phyloP scores from a whole-genome alignment of 2,329 filamentous ascomycete genomes.

The Cryoendolithus antarcticus region DNA sequence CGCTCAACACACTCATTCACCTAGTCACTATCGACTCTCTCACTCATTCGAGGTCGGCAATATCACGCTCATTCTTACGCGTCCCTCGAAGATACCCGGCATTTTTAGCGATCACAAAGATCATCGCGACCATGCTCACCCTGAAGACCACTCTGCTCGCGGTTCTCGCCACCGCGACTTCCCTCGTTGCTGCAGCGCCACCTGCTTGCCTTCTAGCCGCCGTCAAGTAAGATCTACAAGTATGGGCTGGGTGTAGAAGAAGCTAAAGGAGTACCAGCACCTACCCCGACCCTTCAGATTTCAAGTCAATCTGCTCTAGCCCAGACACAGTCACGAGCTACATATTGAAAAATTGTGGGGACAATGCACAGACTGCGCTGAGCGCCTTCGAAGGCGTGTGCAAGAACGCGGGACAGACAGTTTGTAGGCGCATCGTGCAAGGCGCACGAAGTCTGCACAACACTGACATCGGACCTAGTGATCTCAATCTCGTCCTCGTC shows the following conservation, averaged over 20 bases:
- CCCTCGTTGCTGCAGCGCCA: constrained; percentile 31
- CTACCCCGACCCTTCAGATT: constrained; percentile 19
- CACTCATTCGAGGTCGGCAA: constrained; percentile 5
- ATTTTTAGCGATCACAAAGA: constrained; percentile 3
- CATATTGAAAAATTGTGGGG: constrained; percentile 19
- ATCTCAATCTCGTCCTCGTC: constrained; percentile 7
- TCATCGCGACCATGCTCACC: constrained; percentile 30
- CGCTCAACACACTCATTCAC: not conserved
- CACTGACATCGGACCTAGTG: constrained; percentile 2
- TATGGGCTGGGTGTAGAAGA: not conserved
- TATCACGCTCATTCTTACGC: no score
- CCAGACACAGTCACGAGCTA: constrained; percentile 10
- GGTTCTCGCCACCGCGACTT: constrained; percentile 32
- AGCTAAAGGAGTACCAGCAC: constrained; percentile 15
- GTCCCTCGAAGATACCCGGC: not conserved
- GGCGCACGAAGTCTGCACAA: not conserved
- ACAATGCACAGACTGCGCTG: constrained; percentile 16
- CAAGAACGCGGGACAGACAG: constrained; percentile 18
- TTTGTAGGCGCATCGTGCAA: constrained; percentile 13
- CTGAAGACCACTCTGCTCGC: constrained; percentile 32
- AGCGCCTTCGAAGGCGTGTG: constrained; percentile 21
- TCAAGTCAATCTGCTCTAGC: constrained; percentile 21
- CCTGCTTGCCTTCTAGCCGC: constrained; percentile 40
- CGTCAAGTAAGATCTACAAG: constrained; percentile 31
- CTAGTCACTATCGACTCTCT: not conserved